A percentile compares a stretch with the other conserved stretches of the same genome.
Conservation (phyloP, 2,329 filamentous ascomycete species). For the Fusarium napiforme region DNA sequence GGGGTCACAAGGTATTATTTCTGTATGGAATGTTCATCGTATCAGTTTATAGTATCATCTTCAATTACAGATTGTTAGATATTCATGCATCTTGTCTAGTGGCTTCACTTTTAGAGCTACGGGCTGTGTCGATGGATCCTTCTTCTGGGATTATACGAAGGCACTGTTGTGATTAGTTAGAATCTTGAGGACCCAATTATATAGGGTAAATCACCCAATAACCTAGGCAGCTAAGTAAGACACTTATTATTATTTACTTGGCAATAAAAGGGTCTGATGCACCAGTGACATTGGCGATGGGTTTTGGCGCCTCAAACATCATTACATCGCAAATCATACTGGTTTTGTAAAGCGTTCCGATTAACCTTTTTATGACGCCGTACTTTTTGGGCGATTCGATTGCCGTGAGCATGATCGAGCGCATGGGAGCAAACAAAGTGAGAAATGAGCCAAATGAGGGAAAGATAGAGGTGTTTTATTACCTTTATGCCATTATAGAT, state of each 20-base stretch:
- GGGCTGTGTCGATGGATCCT: background rate
- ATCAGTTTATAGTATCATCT: background rate
- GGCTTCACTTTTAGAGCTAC: background rate
- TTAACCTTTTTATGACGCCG: too few species aligned
- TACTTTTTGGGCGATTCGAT: fast-evolving
- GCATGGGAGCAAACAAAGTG: too few species aligned
- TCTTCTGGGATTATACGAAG: background rate
- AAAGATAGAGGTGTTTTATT: too few species aligned
- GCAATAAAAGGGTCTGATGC: fast-evolving
- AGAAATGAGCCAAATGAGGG: too few species aligned
- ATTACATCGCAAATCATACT: fast-evolving
- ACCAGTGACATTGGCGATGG: fast-evolving
- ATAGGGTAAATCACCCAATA: background rate
- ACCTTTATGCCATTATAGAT: fast-evolving
- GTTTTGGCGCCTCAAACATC: fast-evolving
- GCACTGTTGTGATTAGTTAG: background rate
- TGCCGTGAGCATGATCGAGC: too few species aligned
- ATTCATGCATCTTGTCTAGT: background rate
- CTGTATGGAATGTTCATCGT: fast-evolving
- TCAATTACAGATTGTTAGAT: fast-evolving
- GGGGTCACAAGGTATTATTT: fast-evolving
- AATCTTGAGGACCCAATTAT: fast-evolving
- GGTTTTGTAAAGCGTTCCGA: fast-evolving
- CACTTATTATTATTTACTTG: fast-evolving
- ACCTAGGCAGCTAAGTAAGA: fast-evolving